Evolutionary conservation across 805 yeast genomes (phyloP).

Genomic region (Yamadazyma akitaensis): DNA sequence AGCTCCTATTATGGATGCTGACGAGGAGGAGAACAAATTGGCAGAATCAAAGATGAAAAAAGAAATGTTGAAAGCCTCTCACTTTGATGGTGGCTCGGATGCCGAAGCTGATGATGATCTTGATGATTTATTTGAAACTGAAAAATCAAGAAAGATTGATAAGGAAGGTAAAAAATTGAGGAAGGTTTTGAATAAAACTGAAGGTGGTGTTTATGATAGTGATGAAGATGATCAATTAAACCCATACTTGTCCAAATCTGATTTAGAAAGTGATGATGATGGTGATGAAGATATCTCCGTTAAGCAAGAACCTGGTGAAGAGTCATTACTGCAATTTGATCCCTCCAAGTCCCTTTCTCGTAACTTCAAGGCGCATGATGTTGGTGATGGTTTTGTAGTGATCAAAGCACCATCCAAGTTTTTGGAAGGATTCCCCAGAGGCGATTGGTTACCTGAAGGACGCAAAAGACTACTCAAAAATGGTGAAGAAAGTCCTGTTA

Average conservation of each 20-base stretch:
- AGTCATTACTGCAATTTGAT: conserved; percentile 5
- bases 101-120: conserved; percentile 45
- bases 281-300: conserved; percentile 39
- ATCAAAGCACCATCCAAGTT: conserved; percentile 62
- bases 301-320: conserved; percentile 32
- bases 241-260: conserved; percentile 63
- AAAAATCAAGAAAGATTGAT: conserved; percentile 65
- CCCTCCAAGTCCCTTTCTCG: conserved; percentile 9
- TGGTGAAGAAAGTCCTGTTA: conserved; percentile 25
- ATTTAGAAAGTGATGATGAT: conserved; percentile 63
- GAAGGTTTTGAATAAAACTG: conserved; percentile 79
- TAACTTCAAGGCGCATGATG: conserved; percentile 22
- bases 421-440: conserved; percentile 65
- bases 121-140: conserved; percentile 69
- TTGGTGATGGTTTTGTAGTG: conserved; percentile 46
- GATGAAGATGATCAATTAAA: conserved; percentile 67
- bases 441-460: conserved; percentile 79
- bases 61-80: conserved; percentile 81
- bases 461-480: conserved; percentile 29
- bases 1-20: conserved; percentile 95
- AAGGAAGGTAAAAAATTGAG: conserved; percentile 86
- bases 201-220: conserved; percentile 84
- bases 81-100: conserved; percentile 60
- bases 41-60: conserved; percentile 79
- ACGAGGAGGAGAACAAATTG: conserved; percentile 91